Evolutionary conservation across 192 early-diverging fungal genomes (phyloP), one percentile per base, ranked within the genome.

Genomic region (Coemansia sp.): DNA sequence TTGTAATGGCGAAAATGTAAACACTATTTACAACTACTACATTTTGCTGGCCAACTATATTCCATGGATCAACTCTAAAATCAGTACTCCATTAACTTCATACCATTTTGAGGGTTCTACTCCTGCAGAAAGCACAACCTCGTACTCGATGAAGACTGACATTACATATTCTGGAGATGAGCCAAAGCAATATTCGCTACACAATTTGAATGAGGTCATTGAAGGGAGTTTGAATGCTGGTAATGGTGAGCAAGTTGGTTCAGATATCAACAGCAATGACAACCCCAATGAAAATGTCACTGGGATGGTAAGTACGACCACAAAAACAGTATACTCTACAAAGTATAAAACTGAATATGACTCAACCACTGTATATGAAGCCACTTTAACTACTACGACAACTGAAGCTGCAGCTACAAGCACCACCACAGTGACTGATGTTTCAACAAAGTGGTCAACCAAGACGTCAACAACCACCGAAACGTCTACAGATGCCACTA

Each of bases 11-110:
- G 20, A 19, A 4, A 18, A 0, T 19, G 26, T 39, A 14, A 64
- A 64, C 43, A 48, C 57, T 0, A 58, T 74, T 18, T 50, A 65
- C 29, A 68, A 47, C 59, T 75, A 75, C 63, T 75, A 75, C 32
- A 75, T 67, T 1, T 51, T 69, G 23, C 47, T 75, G 18, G 47
- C 59, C 35, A 59, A 75, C 59, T 75, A 75, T 24, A 43, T 75
- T 1, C 32, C 62, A 0, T 75, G 66, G 73, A 45, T 54, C 24
- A 23, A 43, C 27, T 29, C 53, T 29, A 54, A 54, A n/a, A 27
- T 54, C 13, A 13, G 14, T 29, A 14, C 23, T 8, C 8, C 14
- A 1, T 14, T 54, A 2, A 26, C 53, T 29, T 1, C 53, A 26
- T 54, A 54, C 29, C 53, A 54, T 18, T n/a, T n/a, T 13, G 53